Evolutionary conservation across 768 basidiomycete genomes (phyloP).

Genomic region (Cystofilobasidium macerans): DNA sequence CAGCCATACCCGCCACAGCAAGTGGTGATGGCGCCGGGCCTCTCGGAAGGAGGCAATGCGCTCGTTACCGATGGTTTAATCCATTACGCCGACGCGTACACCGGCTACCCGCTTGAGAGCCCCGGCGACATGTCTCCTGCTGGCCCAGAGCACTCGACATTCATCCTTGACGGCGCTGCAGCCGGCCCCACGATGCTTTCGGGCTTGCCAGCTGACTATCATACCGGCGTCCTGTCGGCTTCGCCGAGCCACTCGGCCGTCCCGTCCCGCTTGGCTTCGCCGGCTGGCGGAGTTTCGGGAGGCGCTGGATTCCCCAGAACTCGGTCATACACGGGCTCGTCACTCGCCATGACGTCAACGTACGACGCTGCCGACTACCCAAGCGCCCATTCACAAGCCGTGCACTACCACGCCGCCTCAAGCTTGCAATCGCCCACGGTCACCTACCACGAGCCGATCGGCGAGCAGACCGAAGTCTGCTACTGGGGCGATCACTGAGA

Average conservation of each 20-base stretch:
- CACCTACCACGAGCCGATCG: too few species aligned
- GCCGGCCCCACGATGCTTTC: neutral
- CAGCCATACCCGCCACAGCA: too few species aligned
- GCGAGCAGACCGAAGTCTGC: too few species aligned
- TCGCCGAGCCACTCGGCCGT: constrained; percentile 2
- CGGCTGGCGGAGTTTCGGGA: neutral
- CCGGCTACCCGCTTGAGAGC: neutral
- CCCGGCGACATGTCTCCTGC: neutral
- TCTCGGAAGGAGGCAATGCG: too few species aligned
- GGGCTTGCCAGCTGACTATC: neutral
- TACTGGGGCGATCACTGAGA: too few species aligned
- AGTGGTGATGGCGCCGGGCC: too few species aligned
- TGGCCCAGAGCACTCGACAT: neutral
- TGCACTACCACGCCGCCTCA: too few species aligned
- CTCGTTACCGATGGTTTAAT: too few species aligned
- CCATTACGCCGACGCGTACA: too few species aligned
- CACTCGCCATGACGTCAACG: constrained; percentile 7
- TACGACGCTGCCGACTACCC: neutral
- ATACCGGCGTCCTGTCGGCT: neutral
- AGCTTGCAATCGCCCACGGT: too few species aligned
- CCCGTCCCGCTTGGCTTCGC: constrained; percentile 2
- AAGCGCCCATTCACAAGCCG: too few species aligned
- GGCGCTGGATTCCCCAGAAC: neutral
- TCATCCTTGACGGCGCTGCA: neutral
- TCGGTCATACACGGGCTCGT: constrained; percentile 17